A percentile compares a stretch with the other conserved stretches of the same genome.
phyloP scores from a whole-genome alignment of 2,329 filamentous ascomycete genomes.

The Talaromyces pinophilus region DNA sequence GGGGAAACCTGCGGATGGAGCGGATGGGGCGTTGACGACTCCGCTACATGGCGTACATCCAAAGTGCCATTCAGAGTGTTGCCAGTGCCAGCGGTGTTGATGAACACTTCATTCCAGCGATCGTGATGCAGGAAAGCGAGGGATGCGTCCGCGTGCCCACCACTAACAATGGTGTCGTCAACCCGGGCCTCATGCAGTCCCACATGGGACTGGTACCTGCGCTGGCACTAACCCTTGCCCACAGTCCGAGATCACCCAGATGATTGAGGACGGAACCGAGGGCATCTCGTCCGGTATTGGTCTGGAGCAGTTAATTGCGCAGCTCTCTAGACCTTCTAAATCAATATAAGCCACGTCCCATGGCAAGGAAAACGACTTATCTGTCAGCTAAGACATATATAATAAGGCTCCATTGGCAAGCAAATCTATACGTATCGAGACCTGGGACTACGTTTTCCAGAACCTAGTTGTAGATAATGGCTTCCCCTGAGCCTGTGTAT shows the following conservation, averaged over 20 bases:
- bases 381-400: too few relatives aligned
- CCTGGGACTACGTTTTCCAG: too few relatives aligned
- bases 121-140: slow-evolving; percentile 44
- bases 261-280: neutral
- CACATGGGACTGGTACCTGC: slow-evolving; percentile 28
- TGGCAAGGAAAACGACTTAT: too few relatives aligned
- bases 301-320: neutral
- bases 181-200: slow-evolving; percentile 46
- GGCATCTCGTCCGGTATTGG: neutral
- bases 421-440: too few relatives aligned
- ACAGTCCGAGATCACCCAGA: neutral
- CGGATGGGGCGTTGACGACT: neutral
- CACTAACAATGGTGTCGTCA: slow-evolving; percentile 41
- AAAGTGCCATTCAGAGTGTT: neutral
- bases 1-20: neutral
- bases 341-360: too few relatives aligned
- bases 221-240: neutral
- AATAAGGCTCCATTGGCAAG: too few relatives aligned
- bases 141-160: slow-evolving; percentile 43
- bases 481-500: too few relatives aligned
- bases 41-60: neutral
- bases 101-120: slow-evolving; percentile 38
- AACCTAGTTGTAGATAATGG: too few relatives aligned
- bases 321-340: too few relatives aligned
- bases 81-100: neutral